Percentiles rank a stretch among this genome's conserved stretches.
phyloP scores from a whole-genome alignment of 441 rosid genomes.

The Melastoma candidum region DNA sequence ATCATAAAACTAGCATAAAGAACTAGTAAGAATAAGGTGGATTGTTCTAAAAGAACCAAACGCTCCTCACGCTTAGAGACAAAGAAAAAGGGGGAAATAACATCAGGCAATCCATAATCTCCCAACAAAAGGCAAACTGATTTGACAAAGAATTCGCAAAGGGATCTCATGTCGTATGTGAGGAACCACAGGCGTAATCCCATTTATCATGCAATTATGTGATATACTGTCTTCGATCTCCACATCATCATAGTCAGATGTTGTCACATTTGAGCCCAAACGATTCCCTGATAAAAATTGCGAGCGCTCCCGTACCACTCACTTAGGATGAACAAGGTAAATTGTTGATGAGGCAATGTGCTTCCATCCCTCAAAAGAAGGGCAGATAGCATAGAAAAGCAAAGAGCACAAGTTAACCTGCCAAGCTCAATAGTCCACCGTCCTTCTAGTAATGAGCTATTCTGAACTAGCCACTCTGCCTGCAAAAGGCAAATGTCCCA shows the following conservation, averaged over 20 bases:
- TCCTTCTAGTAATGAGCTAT: slow-evolving; percentile 32
- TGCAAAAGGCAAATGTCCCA: slow-evolving; percentile 62
- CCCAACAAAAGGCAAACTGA: slow-evolving; percentile 1
- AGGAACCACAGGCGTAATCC: slow-evolving; percentile 56
- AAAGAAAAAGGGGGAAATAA: too few relatives aligned
- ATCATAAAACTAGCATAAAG: too few relatives aligned
- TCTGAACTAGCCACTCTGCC: slow-evolving; percentile 71
- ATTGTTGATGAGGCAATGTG: not conserved
- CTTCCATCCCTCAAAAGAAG: too few relatives aligned
- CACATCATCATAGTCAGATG: slow-evolving; percentile 74
- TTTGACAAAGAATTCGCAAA: not conserved
- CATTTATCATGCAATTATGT: slow-evolving; percentile 63
- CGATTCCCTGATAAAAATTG: slow-evolving; percentile 60
- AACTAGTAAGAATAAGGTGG: too few relatives aligned
- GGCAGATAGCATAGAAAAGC: too few relatives aligned
- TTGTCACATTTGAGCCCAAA: slow-evolving; percentile 55
- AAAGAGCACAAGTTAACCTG: slow-evolving; percentile 32
- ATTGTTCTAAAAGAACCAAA: too few relatives aligned
- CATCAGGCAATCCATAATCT: not conserved
- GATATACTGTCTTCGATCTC: slow-evolving; percentile 84
- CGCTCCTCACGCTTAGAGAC: too few relatives aligned
- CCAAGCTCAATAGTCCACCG: slow-evolving; percentile 79
- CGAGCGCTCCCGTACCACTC: slow-evolving; percentile 95
- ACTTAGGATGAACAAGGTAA: slow-evolving; percentile 14
- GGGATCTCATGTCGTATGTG: slow-evolving; percentile 71